Base-by-base conservation (phyloP, 768 basidiomycete species). In the Boletellus ananas region DNA sequence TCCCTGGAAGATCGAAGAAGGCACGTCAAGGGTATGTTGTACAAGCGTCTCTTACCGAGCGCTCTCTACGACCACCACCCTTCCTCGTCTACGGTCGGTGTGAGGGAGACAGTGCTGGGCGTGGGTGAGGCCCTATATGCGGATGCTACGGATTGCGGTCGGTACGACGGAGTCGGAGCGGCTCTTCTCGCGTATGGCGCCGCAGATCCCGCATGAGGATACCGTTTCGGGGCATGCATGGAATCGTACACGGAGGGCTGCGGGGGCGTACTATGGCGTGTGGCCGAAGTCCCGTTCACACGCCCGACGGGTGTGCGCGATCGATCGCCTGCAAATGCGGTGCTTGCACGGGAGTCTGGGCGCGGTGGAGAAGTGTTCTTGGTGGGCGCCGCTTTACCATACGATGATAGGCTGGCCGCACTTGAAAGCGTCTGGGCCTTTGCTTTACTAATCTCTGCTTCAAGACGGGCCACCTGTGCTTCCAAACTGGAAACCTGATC, bases 331-430 rank as follows among this genome's bases (percentile, higher is more conserved):
- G 67, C 71, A 58, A 82, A 82, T 38, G 79, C 61, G 0, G 82
- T 84, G 67, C 86, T 89, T 6, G 83, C 72, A 9, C 88, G 82
- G 11, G 88, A 90, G 62, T 86, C 83, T n/a, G 87, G 84, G 29
- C 87, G 83, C 20, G 78, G 70, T 34, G 77, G 76, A 3, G 75
- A 69, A 43, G 76, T 71, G 20, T 64, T 61, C 51, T 71, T 70
- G 42, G 34, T 29, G 2, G 50, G 43, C 7, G n/a, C 25, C 13
- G 39, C 47, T 77, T 80, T 46, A 69, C 70, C 42, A 59, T 73
- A 74, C 55, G 75, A 70, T 37, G 79, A 58, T 47, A 65, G 54
- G 29, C 65, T 63, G 51, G 67, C 55, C 45, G 69, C 56, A 43
- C 60, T 46, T 43, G 70, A 51, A 23, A 66, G 57, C 18, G 52